These are phyloP conservation scores for Fusarium sp. DNA, from an alignment of 2,329 filamentous ascomycete species.

Conservation along the genomic window DNA sequence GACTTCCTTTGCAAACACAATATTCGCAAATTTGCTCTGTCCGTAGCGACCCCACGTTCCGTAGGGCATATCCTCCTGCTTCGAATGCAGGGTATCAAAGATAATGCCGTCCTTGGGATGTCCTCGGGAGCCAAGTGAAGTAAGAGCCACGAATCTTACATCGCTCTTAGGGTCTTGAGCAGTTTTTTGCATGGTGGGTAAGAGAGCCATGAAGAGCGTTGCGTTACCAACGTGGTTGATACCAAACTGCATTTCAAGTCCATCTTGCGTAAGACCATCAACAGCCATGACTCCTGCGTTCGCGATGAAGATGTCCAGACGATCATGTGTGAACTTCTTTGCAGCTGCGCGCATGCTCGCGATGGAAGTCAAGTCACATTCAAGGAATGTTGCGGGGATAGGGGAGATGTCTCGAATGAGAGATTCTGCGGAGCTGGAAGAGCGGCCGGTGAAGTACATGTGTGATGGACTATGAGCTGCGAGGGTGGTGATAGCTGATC, in stretches of 20 bases:
- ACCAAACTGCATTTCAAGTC: conserved; percentile 52
- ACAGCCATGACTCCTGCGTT: conserved; percentile 53
- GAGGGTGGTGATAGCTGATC: conserved; percentile 44
- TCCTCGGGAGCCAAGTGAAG: conserved; percentile 44
- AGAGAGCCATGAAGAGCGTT: conserved; percentile 50
- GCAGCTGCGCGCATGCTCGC: conserved; percentile 59
- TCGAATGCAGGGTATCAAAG: conserved; percentile 45
- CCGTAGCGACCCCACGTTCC: conserved; percentile 60
- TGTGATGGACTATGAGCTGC: conserved; percentile 59
- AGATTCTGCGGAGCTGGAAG: conserved; percentile 55
- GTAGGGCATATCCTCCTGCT: conserved; percentile 41
- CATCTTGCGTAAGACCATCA: conserved; percentile 47
- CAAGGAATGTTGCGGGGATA: conserved; percentile 49
- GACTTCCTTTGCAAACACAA: conserved; percentile 59
- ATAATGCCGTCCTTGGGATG: conserved; percentile 46
- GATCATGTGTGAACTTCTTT: conserved; percentile 52
- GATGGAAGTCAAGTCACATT: conserved; percentile 63
- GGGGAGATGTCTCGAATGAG: conserved; percentile 54
- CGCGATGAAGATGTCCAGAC: conserved; percentile 56
- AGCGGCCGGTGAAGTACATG: conserved; percentile 66
- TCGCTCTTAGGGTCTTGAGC: conserved; percentile 26
- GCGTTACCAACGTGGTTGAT: conserved; percentile 51
- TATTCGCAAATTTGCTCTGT: conserved; percentile 63
- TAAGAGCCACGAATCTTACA: conserved; percentile 43
- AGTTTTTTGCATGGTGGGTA: conserved; percentile 42